Conservation (phyloP, 257 asterid species). For the Forsythia suspensa region DNA sequence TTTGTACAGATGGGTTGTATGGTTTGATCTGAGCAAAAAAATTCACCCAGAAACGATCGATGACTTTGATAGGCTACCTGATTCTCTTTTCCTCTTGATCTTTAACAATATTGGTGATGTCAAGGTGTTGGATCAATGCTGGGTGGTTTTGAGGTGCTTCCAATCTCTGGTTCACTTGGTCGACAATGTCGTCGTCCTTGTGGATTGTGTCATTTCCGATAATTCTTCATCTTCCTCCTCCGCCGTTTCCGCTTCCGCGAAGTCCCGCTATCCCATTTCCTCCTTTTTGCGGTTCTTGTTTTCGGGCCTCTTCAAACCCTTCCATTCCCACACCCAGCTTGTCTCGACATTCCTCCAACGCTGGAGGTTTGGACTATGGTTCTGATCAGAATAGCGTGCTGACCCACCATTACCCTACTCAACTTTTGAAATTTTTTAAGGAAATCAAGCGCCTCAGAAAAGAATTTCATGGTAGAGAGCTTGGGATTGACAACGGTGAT, state of each 20-base stretch:
- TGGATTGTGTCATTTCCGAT: constrained; percentile 15
- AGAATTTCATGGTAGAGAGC: constrained; percentile 21
- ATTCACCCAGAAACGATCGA: no score
- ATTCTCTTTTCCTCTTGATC: no score
- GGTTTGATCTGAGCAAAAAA: no score
- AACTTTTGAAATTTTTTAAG: constrained; percentile 12
- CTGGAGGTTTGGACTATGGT: neutral
- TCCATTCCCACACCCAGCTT: constrained; percentile 34
- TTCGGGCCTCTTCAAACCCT: constrained; percentile 34
- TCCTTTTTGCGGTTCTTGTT: constrained; percentile 29
- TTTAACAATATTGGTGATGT: no score
- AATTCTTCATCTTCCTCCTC: constrained; percentile 34
- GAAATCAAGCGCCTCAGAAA: constrained; percentile 18
- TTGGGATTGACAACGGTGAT: constrained; percentile 24
- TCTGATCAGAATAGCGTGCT: neutral
- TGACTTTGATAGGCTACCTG: no score
- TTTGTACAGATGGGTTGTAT: no score
- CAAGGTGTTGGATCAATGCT: no score
- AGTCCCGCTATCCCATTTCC: constrained; percentile 24
- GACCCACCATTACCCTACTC: constrained; percentile 16
- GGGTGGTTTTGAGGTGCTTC: no score
- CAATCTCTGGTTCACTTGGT: neutral
- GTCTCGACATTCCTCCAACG: constrained; percentile 7
- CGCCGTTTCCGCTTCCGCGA: neutral
- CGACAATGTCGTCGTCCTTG: no score